Conservation (phyloP, 2,329 filamentous ascomycete species). For the Trichothecium roseum region DNA sequence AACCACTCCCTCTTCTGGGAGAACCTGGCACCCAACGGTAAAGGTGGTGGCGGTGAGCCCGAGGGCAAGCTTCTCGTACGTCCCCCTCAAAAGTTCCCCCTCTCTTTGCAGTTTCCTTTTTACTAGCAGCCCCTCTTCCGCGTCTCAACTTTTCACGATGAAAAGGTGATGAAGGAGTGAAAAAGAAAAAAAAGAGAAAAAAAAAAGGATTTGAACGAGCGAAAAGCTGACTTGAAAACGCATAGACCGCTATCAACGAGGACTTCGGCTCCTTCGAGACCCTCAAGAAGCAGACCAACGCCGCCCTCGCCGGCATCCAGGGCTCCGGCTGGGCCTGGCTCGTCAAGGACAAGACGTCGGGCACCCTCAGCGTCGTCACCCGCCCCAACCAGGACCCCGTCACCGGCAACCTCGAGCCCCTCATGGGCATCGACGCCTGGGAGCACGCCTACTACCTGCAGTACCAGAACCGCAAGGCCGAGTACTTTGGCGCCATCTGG, state of each 20-base stretch:
- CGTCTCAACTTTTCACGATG: neutral
- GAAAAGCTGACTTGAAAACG: neutral
- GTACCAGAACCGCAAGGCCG: conserved; percentile 94
- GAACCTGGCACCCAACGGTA: conserved; percentile 60
- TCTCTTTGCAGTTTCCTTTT: neutral
- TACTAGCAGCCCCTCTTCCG: neutral
- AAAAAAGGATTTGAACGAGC: too few relatives aligned
- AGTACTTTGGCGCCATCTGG: conserved; percentile 89
- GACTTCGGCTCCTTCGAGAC: conserved; percentile 57
- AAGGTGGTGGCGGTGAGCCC: conserved; percentile 51
- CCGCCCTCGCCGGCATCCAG: conserved; percentile 64
- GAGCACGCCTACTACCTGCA: conserved; percentile 94
- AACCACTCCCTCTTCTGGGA: conserved; percentile 86
- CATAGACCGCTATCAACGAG: conserved; percentile 47
- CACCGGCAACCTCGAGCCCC: conserved; percentile 68
- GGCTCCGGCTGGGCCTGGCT: conserved; percentile 90
- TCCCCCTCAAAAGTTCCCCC: conserved; percentile 3
- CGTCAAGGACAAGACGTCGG: conserved; percentile 57
- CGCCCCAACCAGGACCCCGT: conserved; percentile 86
- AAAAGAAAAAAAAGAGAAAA: too few relatives aligned
- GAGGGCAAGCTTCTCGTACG: conserved; percentile 48
- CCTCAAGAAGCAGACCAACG: conserved; percentile 57
- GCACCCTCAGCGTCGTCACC: conserved; percentile 54
- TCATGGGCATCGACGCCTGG: conserved; percentile 89
- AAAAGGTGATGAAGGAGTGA: neutral